Evolutionary conservation across 768 basidiomycete species (phyloP), one percentile per base, ranked within the genome.

Genomic region (Pleurotus giganteus): DNA sequence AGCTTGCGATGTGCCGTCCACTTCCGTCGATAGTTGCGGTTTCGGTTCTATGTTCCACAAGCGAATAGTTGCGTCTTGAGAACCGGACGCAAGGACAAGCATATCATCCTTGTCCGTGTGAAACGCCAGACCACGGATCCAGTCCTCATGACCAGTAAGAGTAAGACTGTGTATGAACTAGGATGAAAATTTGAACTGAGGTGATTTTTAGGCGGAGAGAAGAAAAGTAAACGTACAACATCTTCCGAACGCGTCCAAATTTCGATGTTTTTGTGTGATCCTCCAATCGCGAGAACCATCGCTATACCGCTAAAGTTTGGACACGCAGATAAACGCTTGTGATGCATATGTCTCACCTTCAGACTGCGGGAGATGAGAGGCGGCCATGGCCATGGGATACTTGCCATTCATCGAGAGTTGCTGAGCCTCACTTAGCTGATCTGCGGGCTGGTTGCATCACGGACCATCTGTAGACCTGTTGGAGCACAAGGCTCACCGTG

Each of bases 61-160:
- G 36, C 97, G 86, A 51, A 98, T 91, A 26, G 91, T 95, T 6
- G 86, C 84, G 66, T 99, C 97, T 71, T 98, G 97, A 7, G 94
- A 95, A 1, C 94, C 97, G 21, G 94, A 95, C 1, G 97, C 95
- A 32, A 99, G 76, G 0, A 89, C 66, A 6, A 98, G 75, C 27
- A 77, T 71, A n/a, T 77, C 72, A 1, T 68, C 63, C 3, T 66
- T 57, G 4, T 62, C 58, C 0, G 61, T 39, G 42, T 74, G 74
- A 67, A 98, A 94, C 1, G 86, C 79, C 32, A 98, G 80, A 57
- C 84, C 78, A 51, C 89, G 85, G 52, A 98, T 80, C 97, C 97
- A 99, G 63, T 99, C 96, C 76, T 97, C 91, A 64, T 99, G 97
- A 2, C 97, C 97, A 11, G 81, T 71, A 45, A 91, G 74, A 0